Percentiles rank a stretch among this genome's conserved stretches.
Evolutionary conservation across 148 eudicot genomes (phyloP).

Genomic region (Heliamphora exappendiculata): DNA sequence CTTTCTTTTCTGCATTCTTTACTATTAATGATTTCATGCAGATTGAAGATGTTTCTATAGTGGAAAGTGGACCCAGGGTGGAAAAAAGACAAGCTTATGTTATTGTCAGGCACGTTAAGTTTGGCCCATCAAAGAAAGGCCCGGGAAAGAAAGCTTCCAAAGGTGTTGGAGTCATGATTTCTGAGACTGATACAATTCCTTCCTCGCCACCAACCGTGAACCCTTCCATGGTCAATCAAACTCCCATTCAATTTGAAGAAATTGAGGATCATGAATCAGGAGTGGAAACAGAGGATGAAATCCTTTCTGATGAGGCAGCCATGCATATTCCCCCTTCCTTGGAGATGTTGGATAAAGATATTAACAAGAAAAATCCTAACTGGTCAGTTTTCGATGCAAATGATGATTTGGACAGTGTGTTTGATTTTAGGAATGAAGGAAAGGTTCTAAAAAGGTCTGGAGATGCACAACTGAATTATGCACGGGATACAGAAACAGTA

Average conservation of each 20-base stretch:
- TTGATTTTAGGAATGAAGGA: slow-evolving; percentile 16
- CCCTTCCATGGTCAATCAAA: background rate
- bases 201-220: background rate
- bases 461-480: slow-evolving; percentile 5
- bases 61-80: slow-evolving; percentile 54
- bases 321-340: background rate
- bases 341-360: background rate
- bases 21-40: slow-evolving; percentile 17
- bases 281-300: slow-evolving; percentile 23
- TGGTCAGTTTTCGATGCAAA: slow-evolving; percentile 23
- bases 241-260: slow-evolving; percentile 10
- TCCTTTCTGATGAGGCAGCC: slow-evolving; percentile 11
- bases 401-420: slow-evolving; percentile 15
- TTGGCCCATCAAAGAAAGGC: slow-evolving; percentile 63
- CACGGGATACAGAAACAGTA: slow-evolving; percentile 7
- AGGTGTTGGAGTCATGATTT: background rate
- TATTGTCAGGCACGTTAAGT: slow-evolving; percentile 65
- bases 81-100: slow-evolving; percentile 49
- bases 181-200: background rate
- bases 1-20: background rate
- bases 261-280: slow-evolving; percentile 17
- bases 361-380: slow-evolving; percentile 8
- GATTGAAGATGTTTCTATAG: slow-evolving; percentile 62
- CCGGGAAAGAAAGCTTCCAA: slow-evolving; percentile 34
- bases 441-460: background rate